phyloP scores from a whole-genome alignment of 768 basidiomycete species.

The Lyophyllum decastes region DNA sequence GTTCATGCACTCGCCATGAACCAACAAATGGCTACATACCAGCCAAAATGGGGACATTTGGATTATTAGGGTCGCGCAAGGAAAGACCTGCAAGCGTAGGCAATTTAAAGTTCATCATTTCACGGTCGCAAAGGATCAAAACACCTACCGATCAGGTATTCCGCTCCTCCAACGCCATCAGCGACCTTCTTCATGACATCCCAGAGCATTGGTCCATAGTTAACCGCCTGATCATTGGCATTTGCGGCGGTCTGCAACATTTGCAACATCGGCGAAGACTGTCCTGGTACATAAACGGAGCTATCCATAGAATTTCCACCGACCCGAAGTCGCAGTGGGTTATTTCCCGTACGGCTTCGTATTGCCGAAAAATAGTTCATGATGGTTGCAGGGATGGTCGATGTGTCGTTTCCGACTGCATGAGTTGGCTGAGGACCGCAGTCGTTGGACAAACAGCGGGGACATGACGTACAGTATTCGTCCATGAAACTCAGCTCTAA shows the following conservation, averaged over 20 bases:
- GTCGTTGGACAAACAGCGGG: background rate
- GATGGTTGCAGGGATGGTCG: constrained; percentile 50
- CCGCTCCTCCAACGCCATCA: constrained; percentile 26
- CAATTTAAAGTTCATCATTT: background rate
- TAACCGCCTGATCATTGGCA: constrained; percentile 46
- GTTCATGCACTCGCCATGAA: background rate
- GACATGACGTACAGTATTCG: constrained; percentile 46
- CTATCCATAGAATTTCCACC: constrained; percentile 51
- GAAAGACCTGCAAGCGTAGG: constrained; percentile 37
- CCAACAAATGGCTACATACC: constrained; percentile 13
- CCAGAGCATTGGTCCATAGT: constrained; percentile 49
- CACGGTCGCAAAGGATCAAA: background rate
- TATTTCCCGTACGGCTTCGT: constrained; percentile 43
- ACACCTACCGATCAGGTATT: constrained; percentile 32
- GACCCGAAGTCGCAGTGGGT: constrained; percentile 46
- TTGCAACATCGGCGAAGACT: constrained; percentile 43
- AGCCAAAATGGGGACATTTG: constrained; percentile 31
- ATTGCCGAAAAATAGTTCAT: constrained; percentile 62
- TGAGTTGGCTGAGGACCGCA: background rate
- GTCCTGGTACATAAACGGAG: constrained; percentile 42
- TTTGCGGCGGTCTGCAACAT: constrained; percentile 35
- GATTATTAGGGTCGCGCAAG: constrained; percentile 38
- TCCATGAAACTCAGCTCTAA: constrained; percentile 65
- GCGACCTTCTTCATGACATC: constrained; percentile 43
- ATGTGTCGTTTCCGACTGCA: constrained; percentile 53